Base-by-base conservation (phyloP, 306 rosid species). In the Vicia villosa region DNA sequence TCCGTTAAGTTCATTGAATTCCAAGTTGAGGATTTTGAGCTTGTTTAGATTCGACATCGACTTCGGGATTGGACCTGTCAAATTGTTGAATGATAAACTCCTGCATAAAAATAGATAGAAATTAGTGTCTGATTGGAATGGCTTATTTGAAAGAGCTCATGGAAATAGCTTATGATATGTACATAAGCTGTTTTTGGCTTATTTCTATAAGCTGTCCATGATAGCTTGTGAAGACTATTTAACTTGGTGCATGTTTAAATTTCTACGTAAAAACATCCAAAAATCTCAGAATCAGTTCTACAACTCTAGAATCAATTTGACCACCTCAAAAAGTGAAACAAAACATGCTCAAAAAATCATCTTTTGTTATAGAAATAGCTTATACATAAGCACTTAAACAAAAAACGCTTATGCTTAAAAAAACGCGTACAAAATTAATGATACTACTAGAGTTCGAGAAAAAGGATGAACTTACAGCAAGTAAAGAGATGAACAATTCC, bases 401-500 rank as follows among this genome's bases (percentile, higher is more conserved):
- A 10, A 51, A 51, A 51, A 0, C 14, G 1, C n/a, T 51, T 51
- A 51, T 51, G 26, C 58, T 51, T 20, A n/a, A n/a, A n/a, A n/a
- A n/a, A n/a, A n/a, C n/a, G n/a, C n/a, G n/a, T n/a, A n/a, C n/a
- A n/a, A n/a, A n/a, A n/a, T n/a, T n/a, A 2, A 30, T 60, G 54
- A 26, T 56, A 50, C 4, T 47, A 47, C 43, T 50, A 20, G 70
- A 60, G 70, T 4, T 43, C 38, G 52, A 65, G 69, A 75, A 75
- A 56, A n/a, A 19, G 56, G 59, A 75, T 11, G 74, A 91, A 82
- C 98, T 80, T 82, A 94, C 97, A 94, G 82, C 81, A 90, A 69
- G 81, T 76, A 79, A 56, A 94, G 97, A 67, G 96, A 88, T 15
- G 94, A 70, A 24, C 98, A 94, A 64, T 94, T 94, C 65, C 96